Base-by-base conservation (phyloP, 108 stramenopile species). In the Pinguiococcus pyrenoidosus region DNA sequence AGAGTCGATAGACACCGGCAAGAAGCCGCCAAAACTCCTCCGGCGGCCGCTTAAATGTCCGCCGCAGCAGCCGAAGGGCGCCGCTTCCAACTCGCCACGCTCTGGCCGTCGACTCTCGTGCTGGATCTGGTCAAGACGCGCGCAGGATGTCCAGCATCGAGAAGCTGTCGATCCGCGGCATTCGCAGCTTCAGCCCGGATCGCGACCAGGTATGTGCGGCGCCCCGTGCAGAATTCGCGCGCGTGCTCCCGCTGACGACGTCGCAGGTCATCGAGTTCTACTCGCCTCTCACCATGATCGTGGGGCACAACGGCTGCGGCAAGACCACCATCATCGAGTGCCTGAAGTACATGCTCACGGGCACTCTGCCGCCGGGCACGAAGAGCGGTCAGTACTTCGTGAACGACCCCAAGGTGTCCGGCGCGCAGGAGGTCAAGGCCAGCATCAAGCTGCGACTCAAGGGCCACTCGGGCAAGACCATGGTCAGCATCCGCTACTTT, bases 251-350 rank as follows among this genome's bases (percentile, higher is more conserved):
- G n/a, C n/a, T n/a, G n/a, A n/a, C n/a, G n/a, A n/a, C n/a, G n/a
- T n/a, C n/a, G n/a, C 29, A 60, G 51, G 55, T 51, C 9, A 84
- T 99, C 51, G 82, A 81, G 49, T 99, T 99, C 61, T 82, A 82
- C 57, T 82, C 83, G 54, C 98, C 98, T 12, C 75, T 92, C 24
- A 99, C 98, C 24, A 91, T 99, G 71, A 97, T 99, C 56, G 89
- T 94, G 3, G 96, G 93, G n/a, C 33, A 62, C 16, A 76, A 76
- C 33, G 77, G 77, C 29, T 78, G 76, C 53, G 83, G 85, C 14
- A 95, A 90, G 75, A 99, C 98, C 2, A 99, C 98, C 27, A 86
- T 99, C 43, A 94, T 99, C 50, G 98, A 96, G 73, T 82, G 83
- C 44, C 82, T 99, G 42, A 96, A 96, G 64, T 96, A 85, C 53